phyloP scores from a whole-genome alignment of 2,329 filamentous ascomycete species.

The Hypoxylon sp. region DNA sequence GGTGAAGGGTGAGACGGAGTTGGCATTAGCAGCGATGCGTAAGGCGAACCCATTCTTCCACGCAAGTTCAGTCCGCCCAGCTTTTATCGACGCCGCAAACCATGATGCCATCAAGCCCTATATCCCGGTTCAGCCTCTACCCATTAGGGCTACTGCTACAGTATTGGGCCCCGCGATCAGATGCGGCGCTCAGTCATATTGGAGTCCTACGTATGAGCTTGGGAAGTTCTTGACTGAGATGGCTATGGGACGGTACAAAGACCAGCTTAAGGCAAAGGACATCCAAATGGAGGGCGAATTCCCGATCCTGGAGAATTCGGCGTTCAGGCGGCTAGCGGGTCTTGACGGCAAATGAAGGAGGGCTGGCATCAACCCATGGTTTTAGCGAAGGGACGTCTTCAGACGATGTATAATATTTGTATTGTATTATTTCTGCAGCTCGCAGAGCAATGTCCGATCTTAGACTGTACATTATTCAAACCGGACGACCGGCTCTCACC shows the following conservation, averaged over 20 bases:
- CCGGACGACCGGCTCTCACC: background rate
- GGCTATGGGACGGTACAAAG: slow-evolving; percentile 60
- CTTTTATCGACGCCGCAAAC: slow-evolving; percentile 65
- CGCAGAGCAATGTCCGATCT: background rate
- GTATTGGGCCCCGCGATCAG: slow-evolving; percentile 51
- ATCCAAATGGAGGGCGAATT: slow-evolving; percentile 51
- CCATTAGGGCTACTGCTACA: slow-evolving; percentile 27
- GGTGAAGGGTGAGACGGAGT: slow-evolving; percentile 78
- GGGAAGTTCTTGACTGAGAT: slow-evolving; percentile 62
- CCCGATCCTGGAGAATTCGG: slow-evolving; percentile 53
- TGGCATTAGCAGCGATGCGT: slow-evolving; percentile 68
- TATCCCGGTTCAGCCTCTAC: slow-evolving; percentile 53
- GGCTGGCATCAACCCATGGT: background rate
- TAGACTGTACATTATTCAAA: background rate
- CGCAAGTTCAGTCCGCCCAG: slow-evolving; percentile 71
- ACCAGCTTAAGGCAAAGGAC: slow-evolving; percentile 44
- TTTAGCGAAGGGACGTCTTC: background rate
- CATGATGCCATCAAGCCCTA: slow-evolving; percentile 62
- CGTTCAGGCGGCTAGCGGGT: slow-evolving; percentile 47
- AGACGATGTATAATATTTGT: background rate
- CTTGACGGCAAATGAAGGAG: slow-evolving; percentile 38
- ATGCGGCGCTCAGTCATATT: slow-evolving; percentile 37
- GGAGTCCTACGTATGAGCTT: slow-evolving; percentile 62
- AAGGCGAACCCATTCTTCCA: slow-evolving; percentile 63
- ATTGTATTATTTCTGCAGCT: slow-evolving; percentile 5